Conservation (phyloP, 345 rosid species). For the Orychophragmus violaceus region DNA sequence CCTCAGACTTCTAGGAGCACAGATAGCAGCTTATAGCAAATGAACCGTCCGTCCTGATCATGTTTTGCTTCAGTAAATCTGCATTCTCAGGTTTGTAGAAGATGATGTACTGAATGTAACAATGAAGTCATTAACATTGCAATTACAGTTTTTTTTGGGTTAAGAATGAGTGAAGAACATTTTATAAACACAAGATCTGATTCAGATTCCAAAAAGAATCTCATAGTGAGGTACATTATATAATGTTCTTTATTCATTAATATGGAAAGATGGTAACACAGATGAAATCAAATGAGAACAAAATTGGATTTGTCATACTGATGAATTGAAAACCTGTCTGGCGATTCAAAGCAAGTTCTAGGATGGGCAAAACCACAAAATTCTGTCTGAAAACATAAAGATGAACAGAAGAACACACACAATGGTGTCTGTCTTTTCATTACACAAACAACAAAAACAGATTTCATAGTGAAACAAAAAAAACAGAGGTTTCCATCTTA, state of each 20-base stretch:
- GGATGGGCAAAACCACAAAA: not conserved
- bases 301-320: not conserved
- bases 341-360: not conserved
- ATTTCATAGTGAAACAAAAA: conserved; percentile 10
- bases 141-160: not conserved
- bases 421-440: conserved; percentile 3
- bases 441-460: not conserved
- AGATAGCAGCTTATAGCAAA: not conserved
- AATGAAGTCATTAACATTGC: not conserved
- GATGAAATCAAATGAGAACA: not conserved
- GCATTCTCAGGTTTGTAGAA: not conserved
- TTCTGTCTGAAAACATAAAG: not conserved
- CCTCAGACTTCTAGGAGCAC: not conserved
- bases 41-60: not conserved
- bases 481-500: conserved; percentile 16
- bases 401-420: not conserved
- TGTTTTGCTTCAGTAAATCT: not conserved
- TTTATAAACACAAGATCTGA: not conserved
- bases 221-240: not conserved
- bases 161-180: not conserved
- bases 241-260: no score
- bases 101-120: not conserved
- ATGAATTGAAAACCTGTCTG: not conserved
- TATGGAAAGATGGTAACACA: not conserved
- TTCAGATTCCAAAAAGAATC: not conserved